These are phyloP conservation scores for Rhizopus sp. DNA, from an alignment of 371 early-diverging fungal species.

Conservation along the genomic window DNA sequence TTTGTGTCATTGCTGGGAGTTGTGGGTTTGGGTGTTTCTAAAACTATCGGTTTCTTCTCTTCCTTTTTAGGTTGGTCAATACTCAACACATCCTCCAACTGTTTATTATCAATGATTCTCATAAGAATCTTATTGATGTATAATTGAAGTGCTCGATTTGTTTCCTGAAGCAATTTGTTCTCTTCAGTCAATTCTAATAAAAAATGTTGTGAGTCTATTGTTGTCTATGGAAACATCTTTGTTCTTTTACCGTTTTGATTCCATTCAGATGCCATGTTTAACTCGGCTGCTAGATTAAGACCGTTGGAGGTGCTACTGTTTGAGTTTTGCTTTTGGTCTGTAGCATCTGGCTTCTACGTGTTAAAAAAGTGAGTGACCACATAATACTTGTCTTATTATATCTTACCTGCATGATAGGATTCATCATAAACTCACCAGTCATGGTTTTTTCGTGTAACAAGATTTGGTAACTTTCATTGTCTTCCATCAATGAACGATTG, in stretches of 20 bases:
- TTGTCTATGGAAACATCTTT: slow-evolving; percentile 7
- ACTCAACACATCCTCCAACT: slow-evolving; percentile 49
- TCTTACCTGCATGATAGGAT: slow-evolving; percentile 54
- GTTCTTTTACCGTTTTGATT: slow-evolving; percentile 21
- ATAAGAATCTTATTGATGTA: slow-evolving; percentile 58
- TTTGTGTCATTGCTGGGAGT: background rate
- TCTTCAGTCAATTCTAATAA: slow-evolving; percentile 45
- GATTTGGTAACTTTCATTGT: slow-evolving; percentile 84
- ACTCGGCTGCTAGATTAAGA: slow-evolving; percentile 62
- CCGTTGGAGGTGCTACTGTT: slow-evolving; percentile 15
- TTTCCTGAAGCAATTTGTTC: slow-evolving; percentile 43
- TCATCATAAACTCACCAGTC: slow-evolving; percentile 77
- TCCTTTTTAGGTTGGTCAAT: slow-evolving; percentile 43
- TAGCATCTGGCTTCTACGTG: slow-evolving; percentile 10
- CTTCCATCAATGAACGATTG: slow-evolving; percentile 77
- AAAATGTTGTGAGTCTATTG: background rate
- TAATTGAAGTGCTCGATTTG: slow-evolving; percentile 48
- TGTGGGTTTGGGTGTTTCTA: slow-evolving; percentile 1
- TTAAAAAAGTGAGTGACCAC: background rate
- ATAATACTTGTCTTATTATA: background rate
- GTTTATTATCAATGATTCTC: slow-evolving; percentile 50
- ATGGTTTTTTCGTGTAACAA: slow-evolving; percentile 81
- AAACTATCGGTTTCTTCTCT: slow-evolving; percentile 15
- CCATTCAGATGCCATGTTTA: slow-evolving; percentile 48
- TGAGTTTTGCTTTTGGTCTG: background rate